These are phyloP conservation scores for Pythium plurisporium DNA, from an alignment of 352 stramenopile species.

Conservation along the genomic window DNA sequence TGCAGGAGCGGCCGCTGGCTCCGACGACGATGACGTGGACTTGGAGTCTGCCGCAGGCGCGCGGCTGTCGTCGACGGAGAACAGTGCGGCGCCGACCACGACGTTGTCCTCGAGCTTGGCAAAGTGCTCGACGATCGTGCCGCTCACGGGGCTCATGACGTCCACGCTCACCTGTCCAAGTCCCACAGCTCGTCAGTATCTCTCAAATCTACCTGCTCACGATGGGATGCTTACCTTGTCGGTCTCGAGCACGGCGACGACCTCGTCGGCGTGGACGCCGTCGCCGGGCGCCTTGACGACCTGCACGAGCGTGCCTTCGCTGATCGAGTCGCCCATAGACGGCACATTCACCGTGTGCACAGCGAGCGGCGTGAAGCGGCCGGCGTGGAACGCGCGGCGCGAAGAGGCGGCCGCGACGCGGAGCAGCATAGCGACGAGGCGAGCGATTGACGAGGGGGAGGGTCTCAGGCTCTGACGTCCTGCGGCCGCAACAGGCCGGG, in stretches of 20 bases:
- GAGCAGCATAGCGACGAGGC: slow-evolving; percentile 8
- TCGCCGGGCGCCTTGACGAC: slow-evolving; percentile 93
- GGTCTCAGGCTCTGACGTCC: not conserved
- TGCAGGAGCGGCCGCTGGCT: slow-evolving; percentile 14
- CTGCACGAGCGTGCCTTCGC: slow-evolving; percentile 96
- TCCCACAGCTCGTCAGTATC: not conserved
- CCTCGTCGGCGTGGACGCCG: slow-evolving; percentile 93
- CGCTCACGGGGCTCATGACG: slow-evolving; percentile 86
- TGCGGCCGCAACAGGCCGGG: not conserved
- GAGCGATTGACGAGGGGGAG: not conserved
- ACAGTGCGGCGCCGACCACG: slow-evolving; percentile 91
- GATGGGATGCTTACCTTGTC: slow-evolving; percentile 99
- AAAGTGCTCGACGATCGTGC: slow-evolving; percentile 92
- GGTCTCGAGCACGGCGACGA: slow-evolving; percentile 98
- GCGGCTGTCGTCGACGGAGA: slow-evolving; percentile 89
- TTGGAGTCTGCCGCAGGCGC: slow-evolving; percentile 26
- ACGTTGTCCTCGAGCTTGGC: slow-evolving; percentile 96
- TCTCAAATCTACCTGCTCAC: too few relatives aligned
- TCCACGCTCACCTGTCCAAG: slow-evolving; percentile 77
- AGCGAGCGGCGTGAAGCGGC: slow-evolving; percentile 28
- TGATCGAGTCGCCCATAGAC: slow-evolving; percentile 96
- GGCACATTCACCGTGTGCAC: slow-evolving; percentile 83
- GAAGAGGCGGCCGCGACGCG: slow-evolving; percentile 13
- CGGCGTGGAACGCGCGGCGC: slow-evolving; percentile 46
- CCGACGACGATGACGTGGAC: too few relatives aligned